A percentile compares a stretch with the other conserved stretches of the same genome.
These are phyloP conservation scores for Nannizziopsis arthrosporioides DNA, from an alignment of 2,329 filamentous ascomycete species.

Conservation along the genomic window DNA sequence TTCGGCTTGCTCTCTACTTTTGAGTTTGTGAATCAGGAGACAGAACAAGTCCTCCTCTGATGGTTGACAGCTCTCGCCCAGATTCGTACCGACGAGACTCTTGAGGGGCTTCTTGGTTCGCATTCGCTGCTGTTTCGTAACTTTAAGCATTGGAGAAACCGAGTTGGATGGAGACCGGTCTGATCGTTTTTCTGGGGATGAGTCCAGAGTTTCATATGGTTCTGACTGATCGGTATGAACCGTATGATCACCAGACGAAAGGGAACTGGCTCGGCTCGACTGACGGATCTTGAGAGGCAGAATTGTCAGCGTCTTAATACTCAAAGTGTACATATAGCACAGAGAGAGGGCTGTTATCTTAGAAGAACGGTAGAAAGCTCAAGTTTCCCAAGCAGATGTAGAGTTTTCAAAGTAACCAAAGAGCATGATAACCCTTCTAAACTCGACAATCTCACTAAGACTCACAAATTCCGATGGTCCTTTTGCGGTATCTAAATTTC, in stretches of 20 bases:
- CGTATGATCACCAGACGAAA: neutral
- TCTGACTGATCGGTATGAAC: neutral
- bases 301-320: conserved; percentile 1
- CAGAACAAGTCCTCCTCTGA: conserved; percentile 29
- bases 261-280: neutral
- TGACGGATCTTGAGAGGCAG: neutral
- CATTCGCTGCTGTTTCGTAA: neutral
- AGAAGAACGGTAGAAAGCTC: no score
- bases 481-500: no score
- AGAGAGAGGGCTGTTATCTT: neutral
- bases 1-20: conserved; percentile 27
- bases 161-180: conserved; percentile 2
- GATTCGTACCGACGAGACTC: neutral
- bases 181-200: neutral
- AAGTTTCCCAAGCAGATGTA: no score
- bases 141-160: neutral
- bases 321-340: neutral
- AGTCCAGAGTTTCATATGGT: neutral
- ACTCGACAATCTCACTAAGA: no score
- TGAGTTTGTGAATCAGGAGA: conserved; percentile 26
- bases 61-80: conserved; percentile 11
- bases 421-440: no score
- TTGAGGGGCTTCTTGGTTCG: neutral
- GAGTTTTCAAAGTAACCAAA: no score
- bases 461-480: no score